Conservation (phyloP, 2,329 filamentous ascomycete species). For the Tolypocladium pustulatum region DNA sequence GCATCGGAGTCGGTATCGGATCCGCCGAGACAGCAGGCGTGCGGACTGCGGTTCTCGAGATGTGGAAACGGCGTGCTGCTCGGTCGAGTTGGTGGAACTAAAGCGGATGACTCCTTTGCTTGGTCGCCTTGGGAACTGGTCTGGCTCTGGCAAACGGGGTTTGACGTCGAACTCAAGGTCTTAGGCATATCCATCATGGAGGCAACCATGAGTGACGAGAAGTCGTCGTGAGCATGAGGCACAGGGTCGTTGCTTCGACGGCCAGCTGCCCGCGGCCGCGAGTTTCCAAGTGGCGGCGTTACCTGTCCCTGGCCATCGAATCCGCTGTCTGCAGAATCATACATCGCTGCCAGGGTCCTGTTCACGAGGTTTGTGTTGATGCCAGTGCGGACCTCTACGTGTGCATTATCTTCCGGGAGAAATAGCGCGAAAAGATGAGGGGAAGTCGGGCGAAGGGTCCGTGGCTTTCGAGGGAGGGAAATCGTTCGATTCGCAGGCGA, state of each 20-base stretch:
- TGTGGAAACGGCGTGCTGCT: conserved; percentile 52
- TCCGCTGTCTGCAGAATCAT: neutral
- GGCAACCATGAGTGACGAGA: conserved; percentile 24
- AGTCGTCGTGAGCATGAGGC: conserved; percentile 17
- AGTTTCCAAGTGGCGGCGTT: conserved; percentile 2
- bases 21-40: conserved; percentile 15
- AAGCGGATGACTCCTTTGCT: conserved; percentile 25
- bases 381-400: neutral
- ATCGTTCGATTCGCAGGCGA: neutral
- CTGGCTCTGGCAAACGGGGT: conserved; percentile 43
- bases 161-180: conserved; percentile 33
- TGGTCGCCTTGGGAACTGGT: conserved; percentile 41
- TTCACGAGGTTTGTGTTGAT: neutral
- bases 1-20: conserved; percentile 10
- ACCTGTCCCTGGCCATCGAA: conserved; percentile 1
- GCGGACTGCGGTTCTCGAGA: conserved; percentile 33
- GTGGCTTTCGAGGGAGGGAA: neutral
- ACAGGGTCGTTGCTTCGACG: conserved; percentile 4
- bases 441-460: neutral
- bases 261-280: conserved; percentile 1
- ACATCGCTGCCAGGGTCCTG: conserved; percentile 2
- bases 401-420: conserved; percentile 4
- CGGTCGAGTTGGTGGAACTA: conserved; percentile 31
- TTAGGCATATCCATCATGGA: conserved; percentile 23
- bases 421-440: neutral